Conservation (phyloP, 768 basidiomycete genomes). For the Ramaria sp. region DNA sequence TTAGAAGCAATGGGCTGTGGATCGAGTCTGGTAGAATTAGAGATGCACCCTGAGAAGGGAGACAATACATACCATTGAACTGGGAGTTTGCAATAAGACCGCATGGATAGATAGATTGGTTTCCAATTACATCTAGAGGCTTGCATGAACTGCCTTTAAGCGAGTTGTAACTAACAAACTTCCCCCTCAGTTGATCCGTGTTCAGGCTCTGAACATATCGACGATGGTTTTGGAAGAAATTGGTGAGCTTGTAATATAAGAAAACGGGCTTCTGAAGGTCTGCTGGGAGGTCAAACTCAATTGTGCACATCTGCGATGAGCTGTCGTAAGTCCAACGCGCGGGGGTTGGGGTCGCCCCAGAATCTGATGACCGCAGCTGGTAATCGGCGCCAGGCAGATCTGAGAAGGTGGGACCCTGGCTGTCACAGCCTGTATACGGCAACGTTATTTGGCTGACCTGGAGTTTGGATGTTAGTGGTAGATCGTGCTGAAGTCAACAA, state of each 20-base stretch:
- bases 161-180: conserved; percentile 33
- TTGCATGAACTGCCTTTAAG: conserved; percentile 78
- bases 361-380: conserved; percentile 51
- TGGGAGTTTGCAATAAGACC: conserved; percentile 95
- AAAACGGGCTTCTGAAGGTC: conserved; percentile 68
- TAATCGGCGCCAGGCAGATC: conserved; percentile 60
- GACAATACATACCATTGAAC: conserved; percentile 67
- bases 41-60: background rate
- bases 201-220: conserved; percentile 91
- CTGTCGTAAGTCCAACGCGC: conserved; percentile 69
- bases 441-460: conserved; percentile 89
- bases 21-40: conserved; percentile 56
- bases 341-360: conserved; percentile 31
- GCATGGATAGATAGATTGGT: conserved; percentile 78
- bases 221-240: conserved; percentile 97
- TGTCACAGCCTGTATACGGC: conserved; percentile 91
- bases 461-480: conserved; percentile 16
- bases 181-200: conserved; percentile 75
- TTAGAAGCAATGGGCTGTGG: conserved; percentile 47
- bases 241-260: conserved; percentile 93
- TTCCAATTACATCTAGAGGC: conserved; percentile 46
- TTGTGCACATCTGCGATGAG: conserved; percentile 46
- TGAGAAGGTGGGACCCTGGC: conserved; percentile 34
- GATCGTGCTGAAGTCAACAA: conserved; percentile 6
- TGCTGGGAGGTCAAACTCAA: conserved; percentile 76